phyloP scores from a whole-genome alignment of 1,284 basidiomycete genomes.

The Trametes polyzona region DNA sequence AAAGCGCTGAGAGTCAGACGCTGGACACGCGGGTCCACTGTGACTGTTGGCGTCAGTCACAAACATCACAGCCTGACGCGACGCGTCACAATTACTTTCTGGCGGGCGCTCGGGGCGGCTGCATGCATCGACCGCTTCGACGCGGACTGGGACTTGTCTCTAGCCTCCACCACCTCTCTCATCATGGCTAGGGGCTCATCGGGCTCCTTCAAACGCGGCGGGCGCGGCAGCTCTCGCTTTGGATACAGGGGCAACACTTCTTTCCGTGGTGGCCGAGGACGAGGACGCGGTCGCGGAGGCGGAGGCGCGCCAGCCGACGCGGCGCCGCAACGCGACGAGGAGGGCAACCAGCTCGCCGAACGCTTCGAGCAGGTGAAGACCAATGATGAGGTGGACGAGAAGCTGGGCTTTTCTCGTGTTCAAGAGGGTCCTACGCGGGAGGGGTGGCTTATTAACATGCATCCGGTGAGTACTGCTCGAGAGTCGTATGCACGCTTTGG shows the following conservation, averaged over 20 bases:
- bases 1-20: too few relatives aligned
- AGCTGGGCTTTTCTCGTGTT: slow-evolving; percentile 84
- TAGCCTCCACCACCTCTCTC: background rate
- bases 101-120: background rate
- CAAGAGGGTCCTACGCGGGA: slow-evolving; percentile 76
- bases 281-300: slow-evolving; percentile 54
- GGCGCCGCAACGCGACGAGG: slow-evolving; percentile 76
- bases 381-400: slow-evolving; percentile 91
- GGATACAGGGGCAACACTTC: slow-evolving; percentile 41
- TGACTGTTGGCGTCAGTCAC: slow-evolving; percentile 28
- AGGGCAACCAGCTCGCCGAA: slow-evolving; percentile 83
- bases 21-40: background rate
- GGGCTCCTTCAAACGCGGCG: slow-evolving; percentile 26
- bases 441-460: slow-evolving; percentile 99
- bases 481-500: background rate
- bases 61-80: slow-evolving; percentile 12
- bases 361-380: slow-evolving; percentile 79
- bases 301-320: slow-evolving; percentile 43
- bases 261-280: slow-evolving; percentile 53
- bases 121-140: background rate
- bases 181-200: slow-evolving; percentile 35
- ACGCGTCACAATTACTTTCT: slow-evolving; percentile 13
- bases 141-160: background rate
- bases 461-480: slow-evolving; percentile 85
- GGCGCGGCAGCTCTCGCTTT: slow-evolving; percentile 31